Evolutionary conservation across 768 basidiomycete genomes (phyloP), one percentile per base, ranked within the genome.

Genomic region (Russula abietina): DNA sequence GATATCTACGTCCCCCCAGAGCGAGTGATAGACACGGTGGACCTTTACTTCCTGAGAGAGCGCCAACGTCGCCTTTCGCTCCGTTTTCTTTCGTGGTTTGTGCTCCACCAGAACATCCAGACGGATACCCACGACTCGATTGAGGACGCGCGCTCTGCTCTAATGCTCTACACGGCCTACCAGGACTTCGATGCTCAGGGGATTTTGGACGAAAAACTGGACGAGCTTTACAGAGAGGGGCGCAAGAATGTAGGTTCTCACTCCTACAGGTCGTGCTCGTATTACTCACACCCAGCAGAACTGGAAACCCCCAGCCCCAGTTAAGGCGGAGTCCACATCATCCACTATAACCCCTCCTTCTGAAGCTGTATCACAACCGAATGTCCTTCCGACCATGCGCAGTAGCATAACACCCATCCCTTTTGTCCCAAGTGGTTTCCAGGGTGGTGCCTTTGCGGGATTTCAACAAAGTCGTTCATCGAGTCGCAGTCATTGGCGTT

Each of bases 111-210:
- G 71, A 86, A 90, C 69, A 98, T 99, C 61, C 96, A 98, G 73
- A 89, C 83, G 3, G 93, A 93, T 24, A 91, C 86, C 14, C 96
- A 99, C 72, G 97, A 98, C 73, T 98, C 95, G n/a, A 96, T 99
- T 67, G 97, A 99, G 73, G 96, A 98, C 70, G 93, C 94, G 0
- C 81, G 84, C 8, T 91, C 89, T 7, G 94, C 96, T 0, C 76
- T 97, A 33, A 80, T 86, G 67, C 77, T 98, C 36, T 97, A 90
- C 75, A 88, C 92, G 71, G 85, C 87, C 3, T 93, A 88, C 72
- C 81, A 85, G 22, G 78, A 83, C 36, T 85, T 92, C 53, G 88
- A 94, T 70, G 86, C 81, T 32, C 80, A 84, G 50, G 88, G 86
- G 1, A 72, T 81, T 5, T 96, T 97, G 72, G 93, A 96, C 66